Conservation (phyloP, 768 basidiomycete species). For the Lactarius hatsudake region DNA sequence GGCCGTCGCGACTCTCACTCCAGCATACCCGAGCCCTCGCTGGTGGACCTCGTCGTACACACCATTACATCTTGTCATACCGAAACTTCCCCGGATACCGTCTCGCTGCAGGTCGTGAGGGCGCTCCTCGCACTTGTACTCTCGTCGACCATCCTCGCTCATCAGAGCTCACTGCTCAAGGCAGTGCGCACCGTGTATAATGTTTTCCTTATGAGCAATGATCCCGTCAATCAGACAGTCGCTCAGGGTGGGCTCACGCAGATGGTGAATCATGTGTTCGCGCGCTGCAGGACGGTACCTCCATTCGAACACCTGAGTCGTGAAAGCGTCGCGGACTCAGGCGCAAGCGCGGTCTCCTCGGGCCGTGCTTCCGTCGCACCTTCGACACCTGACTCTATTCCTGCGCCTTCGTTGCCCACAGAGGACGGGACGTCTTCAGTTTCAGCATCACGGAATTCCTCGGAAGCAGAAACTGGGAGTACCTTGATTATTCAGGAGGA, state of each 20-base stretch:
- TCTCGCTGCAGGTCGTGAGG: constrained; percentile 96
- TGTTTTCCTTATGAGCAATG: constrained; percentile 87
- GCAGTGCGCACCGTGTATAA: constrained; percentile 98
- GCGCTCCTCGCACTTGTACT: constrained; percentile 87
- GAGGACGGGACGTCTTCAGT: neutral
- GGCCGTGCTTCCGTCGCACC: constrained; percentile 18
- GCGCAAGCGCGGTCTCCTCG: constrained; percentile 18
- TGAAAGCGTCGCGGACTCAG: constrained; percentile 14
- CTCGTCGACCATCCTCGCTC: constrained; percentile 82
- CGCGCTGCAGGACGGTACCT: constrained; percentile 57
- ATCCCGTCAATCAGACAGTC: constrained; percentile 94
- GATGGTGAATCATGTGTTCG: constrained; percentile 97
- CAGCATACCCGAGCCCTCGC: constrained; percentile 57
- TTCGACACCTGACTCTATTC: constrained; percentile 25
- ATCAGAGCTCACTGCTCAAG: constrained; percentile 94
- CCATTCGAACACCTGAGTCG: constrained; percentile 22
- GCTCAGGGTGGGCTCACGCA: constrained; percentile 97
- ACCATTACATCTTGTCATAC: constrained; percentile 92
- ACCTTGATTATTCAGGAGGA: constrained; percentile 4
- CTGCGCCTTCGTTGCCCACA: constrained; percentile 19
- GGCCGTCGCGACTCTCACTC: constrained; percentile 41
- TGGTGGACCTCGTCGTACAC: constrained; percentile 91
- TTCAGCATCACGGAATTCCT: neutral
- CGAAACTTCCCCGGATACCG: constrained; percentile 83
- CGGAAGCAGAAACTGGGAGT: constrained; percentile 2